These are phyloP conservation scores for Reutealis trisperma DNA, from an alignment of 345 rosid species.

Conservation along the genomic window DNA sequence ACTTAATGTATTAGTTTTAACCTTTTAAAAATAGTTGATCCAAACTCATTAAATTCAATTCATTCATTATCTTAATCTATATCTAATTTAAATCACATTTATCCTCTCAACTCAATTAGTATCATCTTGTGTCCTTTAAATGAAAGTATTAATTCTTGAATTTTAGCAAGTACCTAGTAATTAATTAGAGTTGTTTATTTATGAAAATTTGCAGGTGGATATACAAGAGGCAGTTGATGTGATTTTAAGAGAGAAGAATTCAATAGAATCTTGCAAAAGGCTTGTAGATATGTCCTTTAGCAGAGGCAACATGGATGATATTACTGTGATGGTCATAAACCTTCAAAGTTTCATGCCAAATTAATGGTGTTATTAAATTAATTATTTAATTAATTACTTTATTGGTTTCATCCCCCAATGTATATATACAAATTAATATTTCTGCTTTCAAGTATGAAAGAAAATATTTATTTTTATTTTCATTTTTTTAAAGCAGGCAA, in stretches of 20 bases:
- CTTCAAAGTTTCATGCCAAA: constrained; percentile 33
- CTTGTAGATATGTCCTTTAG: constrained; percentile 42
- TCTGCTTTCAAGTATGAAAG: no score
- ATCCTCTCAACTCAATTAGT: no score
- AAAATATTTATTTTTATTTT: no score
- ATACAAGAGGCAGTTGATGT: constrained; percentile 57
- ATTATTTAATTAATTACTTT: no score
- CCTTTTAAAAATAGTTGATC: no score
- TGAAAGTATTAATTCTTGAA: neutral
- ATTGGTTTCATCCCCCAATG: neutral
- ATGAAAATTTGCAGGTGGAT: constrained; percentile 35
- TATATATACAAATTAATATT: no score
- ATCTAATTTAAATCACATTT: no score
- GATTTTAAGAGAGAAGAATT: constrained; percentile 25
- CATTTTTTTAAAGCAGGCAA: no score
- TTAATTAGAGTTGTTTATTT: neutral
- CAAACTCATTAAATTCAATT: no score
- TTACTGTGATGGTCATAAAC: constrained; percentile 49
- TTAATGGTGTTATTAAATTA: neutral
- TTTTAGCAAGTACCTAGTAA: neutral
- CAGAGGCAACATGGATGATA: constrained; percentile 53
- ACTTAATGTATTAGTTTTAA: no score
- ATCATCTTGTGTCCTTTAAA: no score
- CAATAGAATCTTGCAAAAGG: constrained; percentile 41
- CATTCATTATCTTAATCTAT: no score